Conservation (phyloP, 352 stramenopile species). For the Pythium phragmitis region DNA sequence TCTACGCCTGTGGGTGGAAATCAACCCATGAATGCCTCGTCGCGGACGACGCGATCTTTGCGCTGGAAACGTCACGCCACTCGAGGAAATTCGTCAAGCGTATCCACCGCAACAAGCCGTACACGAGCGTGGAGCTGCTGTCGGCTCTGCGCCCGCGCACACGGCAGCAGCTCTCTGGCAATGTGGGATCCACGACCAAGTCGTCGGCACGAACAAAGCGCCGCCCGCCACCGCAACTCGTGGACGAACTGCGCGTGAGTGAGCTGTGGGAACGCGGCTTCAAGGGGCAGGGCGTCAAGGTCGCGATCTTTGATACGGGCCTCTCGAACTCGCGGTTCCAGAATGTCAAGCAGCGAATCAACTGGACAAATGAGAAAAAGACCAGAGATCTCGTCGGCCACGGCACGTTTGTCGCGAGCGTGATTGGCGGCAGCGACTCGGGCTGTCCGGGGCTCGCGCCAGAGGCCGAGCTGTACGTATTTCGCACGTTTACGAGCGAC, state of each 20-base stretch:
- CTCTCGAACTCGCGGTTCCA: constrained; percentile 48
- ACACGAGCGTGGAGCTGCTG: constrained; percentile 39
- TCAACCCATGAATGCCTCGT: neutral
- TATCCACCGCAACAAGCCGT: constrained; percentile 49
- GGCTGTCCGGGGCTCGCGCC: constrained; percentile 80
- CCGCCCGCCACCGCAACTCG: constrained; percentile 31
- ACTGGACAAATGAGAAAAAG: constrained; percentile 86
- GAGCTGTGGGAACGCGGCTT: constrained; percentile 59
- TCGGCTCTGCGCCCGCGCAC: constrained; percentile 13
- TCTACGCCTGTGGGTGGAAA: constrained; percentile 39
- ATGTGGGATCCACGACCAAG: constrained; percentile 25
- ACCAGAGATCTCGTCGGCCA: constrained; percentile 76
- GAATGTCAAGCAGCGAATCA: constrained; percentile 77
- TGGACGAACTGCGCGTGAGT: constrained; percentile 53
- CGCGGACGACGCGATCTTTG: constrained; percentile 4
- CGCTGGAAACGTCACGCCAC: constrained; percentile 19
- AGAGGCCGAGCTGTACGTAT: constrained; percentile 74
- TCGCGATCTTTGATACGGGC: constrained; percentile 88
- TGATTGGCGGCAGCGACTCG: constrained; percentile 55
- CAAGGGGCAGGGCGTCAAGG: constrained; percentile 72
- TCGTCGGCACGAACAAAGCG: constrained; percentile 16
- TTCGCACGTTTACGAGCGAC: constrained; percentile 85
- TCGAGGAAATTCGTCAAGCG: constrained; percentile 24
- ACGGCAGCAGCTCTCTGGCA: constrained; percentile 10
- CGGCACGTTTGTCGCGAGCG: constrained; percentile 82